Base-by-base conservation (phyloP, 2,329 filamentous ascomycete species). In the Zasmidium angulare region DNA sequence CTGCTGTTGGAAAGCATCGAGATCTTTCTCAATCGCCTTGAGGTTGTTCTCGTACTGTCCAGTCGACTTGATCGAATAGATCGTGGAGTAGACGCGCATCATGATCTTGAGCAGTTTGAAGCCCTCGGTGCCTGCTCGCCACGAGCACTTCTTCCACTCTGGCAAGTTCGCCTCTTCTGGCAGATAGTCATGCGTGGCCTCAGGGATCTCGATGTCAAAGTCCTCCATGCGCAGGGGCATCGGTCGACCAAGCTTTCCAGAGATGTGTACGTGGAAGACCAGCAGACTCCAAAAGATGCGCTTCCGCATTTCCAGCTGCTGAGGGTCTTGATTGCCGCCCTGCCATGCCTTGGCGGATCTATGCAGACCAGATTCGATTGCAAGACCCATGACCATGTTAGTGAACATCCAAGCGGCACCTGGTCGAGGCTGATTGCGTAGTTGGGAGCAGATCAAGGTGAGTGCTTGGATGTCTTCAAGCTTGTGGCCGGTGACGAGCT, bases 361-460 rank as follows among this genome's bases (percentile, higher is more conserved):
- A 71, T 96, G 89, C 40, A 95, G 78, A 19, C 90, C 88, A 43
- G 91, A 77, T 67, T 95, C 90, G 36, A 93, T 82, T 10, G 89
- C 89, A 26, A 89, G 78, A 3, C 85, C 81, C 47, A 93, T 78
- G 0, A 89, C 84, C 50, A 85, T 80, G 54, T 84, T 85, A 29
- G 83, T 83, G 60, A 93, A 80, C 65, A 89, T 82, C 76, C 87
- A 88, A 55, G 88, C 89, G 46, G 88, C 86, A 12, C 89, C 89
- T 1, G 91, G 89, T 67, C 93, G 91, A 26, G 90, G 89, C 59
- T 95, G 92, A 53, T 86, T 86, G 60, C 91, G 86, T 2, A 90
- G 83, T 71, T 93, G 89, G 2, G 84, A 76, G 59, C 86, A 86
- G 19, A 96, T 85, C 75, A 95, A 77, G 11, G 86, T 81, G 68